Evolutionary conservation across 768 basidiomycete species (phyloP).

Genomic region (Lentinula lateritia): DNA sequence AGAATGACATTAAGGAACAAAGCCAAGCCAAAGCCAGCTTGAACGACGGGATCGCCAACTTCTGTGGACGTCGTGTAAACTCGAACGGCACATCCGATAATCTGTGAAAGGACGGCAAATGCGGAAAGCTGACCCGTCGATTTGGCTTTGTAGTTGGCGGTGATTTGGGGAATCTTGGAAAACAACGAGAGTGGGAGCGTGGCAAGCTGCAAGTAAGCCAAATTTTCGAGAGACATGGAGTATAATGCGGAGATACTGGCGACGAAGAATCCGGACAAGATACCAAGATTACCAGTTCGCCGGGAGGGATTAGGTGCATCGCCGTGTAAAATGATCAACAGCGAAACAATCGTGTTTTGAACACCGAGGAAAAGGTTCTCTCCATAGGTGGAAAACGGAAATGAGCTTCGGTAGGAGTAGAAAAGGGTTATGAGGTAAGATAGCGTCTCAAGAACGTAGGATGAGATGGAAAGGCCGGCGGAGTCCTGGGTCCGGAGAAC

Average conservation of each 20-base stretch:
- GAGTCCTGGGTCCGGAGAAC: constrained; percentile 74
- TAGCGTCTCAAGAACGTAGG: constrained; percentile 87
- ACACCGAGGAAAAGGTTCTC: constrained; percentile 92
- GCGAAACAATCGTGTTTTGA: constrained; percentile 83
- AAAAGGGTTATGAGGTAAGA: constrained; percentile 86
- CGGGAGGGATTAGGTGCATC: not conserved
- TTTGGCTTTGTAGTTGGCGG: constrained; percentile 64
- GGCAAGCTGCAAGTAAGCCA: constrained; percentile 74
- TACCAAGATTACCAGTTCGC: not conserved
- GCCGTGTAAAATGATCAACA: constrained; percentile 70
- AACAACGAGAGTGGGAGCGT: constrained; percentile 90
- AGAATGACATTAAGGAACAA: constrained; percentile 59
- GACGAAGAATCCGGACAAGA: constrained; percentile 14
- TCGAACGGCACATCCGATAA: constrained; percentile 84
- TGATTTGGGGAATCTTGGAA: constrained; percentile 93
- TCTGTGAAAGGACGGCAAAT: constrained; percentile 85
- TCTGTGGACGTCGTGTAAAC: constrained; percentile 92
- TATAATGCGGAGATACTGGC: constrained; percentile 14
- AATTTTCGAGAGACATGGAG: constrained; percentile 36
- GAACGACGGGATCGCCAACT: constrained; percentile 74
- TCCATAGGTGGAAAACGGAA: constrained; percentile 98
- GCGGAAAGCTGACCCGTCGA: constrained; percentile 93
- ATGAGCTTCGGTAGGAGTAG: constrained; percentile 79
- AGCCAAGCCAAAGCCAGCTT: constrained; percentile 66
- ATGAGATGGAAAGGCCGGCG: constrained; percentile 78